phyloP scores from a whole-genome alignment of 176 grass and related monocot genomes.

The Juncus effusus region DNA sequence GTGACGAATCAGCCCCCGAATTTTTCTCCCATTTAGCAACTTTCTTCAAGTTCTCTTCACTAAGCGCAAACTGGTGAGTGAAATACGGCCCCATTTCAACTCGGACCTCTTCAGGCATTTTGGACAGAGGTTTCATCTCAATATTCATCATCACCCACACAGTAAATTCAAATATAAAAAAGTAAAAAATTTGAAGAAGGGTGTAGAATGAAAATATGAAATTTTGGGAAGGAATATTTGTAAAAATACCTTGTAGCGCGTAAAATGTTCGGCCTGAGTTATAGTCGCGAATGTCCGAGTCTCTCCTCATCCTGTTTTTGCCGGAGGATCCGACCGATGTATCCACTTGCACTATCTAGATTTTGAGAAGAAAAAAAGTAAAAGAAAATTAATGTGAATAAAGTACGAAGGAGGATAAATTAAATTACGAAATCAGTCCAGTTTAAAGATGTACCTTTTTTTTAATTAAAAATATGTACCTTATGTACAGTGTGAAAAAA shows the following conservation, averaged over 20 bases:
- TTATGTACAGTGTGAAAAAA: too few species aligned
- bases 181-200: too few species aligned
- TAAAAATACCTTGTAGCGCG: slow-evolving; percentile 71
- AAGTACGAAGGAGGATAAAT: too few species aligned
- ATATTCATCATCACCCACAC: slow-evolving; percentile 99
- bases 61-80: slow-evolving; percentile 47
- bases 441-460: too few species aligned
- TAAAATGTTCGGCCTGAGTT: slow-evolving; percentile 80
- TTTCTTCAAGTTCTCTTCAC: slow-evolving; percentile 64
- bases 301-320: slow-evolving; percentile 98
- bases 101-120: slow-evolving; percentile 90
- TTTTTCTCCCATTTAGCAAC: slow-evolving; percentile 52
- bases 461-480: too few species aligned
- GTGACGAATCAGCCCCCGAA: slow-evolving; percentile 24
- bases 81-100: slow-evolving; percentile 90
- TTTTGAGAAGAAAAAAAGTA: too few species aligned
- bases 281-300: slow-evolving; percentile 87
- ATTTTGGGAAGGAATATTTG: neutral
- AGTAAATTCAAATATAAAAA: slow-evolving; percentile 48
- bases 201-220: neutral
- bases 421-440: too few species aligned
- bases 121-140: slow-evolving; percentile 70
- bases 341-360: slow-evolving; percentile 90
- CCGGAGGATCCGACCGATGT: slow-evolving; percentile 91
- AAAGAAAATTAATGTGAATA: too few species aligned